Evolutionary conservation across 176 grass and related monocot species (phyloP).

Genomic region (Urochloa ruziziensis): DNA sequence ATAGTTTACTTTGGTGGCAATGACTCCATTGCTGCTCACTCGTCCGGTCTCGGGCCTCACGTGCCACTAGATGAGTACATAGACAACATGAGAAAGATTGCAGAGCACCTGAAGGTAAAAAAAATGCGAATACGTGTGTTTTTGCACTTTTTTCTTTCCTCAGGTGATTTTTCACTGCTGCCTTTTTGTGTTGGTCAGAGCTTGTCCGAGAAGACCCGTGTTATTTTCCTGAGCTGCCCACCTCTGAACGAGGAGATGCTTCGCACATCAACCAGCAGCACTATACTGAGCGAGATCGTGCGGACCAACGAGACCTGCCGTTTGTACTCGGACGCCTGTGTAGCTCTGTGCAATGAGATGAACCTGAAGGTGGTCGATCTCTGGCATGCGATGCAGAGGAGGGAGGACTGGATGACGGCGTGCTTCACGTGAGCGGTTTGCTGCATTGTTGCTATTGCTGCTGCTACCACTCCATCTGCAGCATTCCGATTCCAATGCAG

Average conservation of each 20-base stretch:
- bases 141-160: background rate
- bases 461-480: background rate
- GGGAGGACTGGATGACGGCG: conserved; percentile 54
- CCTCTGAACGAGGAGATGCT: conserved; percentile 80
- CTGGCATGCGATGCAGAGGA: conserved; percentile 64
- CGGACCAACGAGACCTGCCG: conserved; percentile 65
- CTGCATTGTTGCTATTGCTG: background rate
- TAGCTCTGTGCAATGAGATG: conserved; percentile 73
- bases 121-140: background rate
- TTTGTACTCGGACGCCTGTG: conserved; percentile 70
- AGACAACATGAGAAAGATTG: conserved; percentile 79
- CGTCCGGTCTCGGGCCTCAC: conserved; percentile 75
- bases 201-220: conserved; percentile 55
- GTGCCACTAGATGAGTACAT: conserved; percentile 84
- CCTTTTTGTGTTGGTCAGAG: conserved; percentile 53
- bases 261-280: conserved; percentile 46
- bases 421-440: conserved; percentile 69
- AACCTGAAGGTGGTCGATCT: conserved; percentile 80
- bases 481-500: no score
- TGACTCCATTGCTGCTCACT: conserved; percentile 64
- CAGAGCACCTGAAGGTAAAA: conserved; percentile 72
- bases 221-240: conserved; percentile 88
- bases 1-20: conserved; percentile 98
- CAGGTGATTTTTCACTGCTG: background rate
- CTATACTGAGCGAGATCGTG: conserved; percentile 51